Conservation (phyloP, 2,329 filamentous ascomycete species). For the Alternaria alternata region DNA sequence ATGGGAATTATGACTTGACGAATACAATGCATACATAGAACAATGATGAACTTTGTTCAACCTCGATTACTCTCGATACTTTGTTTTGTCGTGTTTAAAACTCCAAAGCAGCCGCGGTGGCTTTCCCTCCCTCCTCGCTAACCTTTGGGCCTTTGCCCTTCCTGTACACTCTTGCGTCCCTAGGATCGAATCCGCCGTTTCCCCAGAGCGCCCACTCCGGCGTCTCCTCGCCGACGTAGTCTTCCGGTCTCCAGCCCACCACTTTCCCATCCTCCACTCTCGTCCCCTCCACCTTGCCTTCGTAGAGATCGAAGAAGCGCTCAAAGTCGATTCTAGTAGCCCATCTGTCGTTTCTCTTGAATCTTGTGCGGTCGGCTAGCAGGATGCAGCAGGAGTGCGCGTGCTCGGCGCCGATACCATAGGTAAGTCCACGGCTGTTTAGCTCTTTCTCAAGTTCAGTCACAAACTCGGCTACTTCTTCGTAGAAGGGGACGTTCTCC, state of each 20-base stretch:
- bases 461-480: slow-evolving; percentile 86
- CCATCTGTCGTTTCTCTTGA: slow-evolving; percentile 80
- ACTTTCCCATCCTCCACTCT: slow-evolving; percentile 55
- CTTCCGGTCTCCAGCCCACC: slow-evolving; percentile 80
- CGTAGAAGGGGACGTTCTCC: slow-evolving; percentile 96
- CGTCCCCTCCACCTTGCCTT: slow-evolving; percentile 58
- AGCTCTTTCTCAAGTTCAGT: slow-evolving; percentile 75
- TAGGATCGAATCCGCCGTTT: slow-evolving; percentile 90
- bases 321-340: slow-evolving; percentile 92
- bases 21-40: slow-evolving; percentile 14
- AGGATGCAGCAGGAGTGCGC: slow-evolving; percentile 93
- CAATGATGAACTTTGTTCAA: slow-evolving; percentile 5
- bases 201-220: slow-evolving; percentile 97
- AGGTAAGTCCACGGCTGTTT: slow-evolving; percentile 73
- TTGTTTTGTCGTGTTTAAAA: slow-evolving; percentile 9
- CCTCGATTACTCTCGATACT: not conserved
- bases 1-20: slow-evolving; percentile 12
- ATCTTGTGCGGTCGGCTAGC: slow-evolving; percentile 77
- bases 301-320: slow-evolving; percentile 83
- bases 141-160: slow-evolving; percentile 72
- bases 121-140: slow-evolving; percentile 21
- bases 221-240: slow-evolving; percentile 86
- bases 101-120: slow-evolving; percentile 14
- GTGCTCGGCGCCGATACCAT: slow-evolving; percentile 94
- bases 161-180: slow-evolving; percentile 84